Evolutionary conservation across 495 filamentous ascomycete species (phyloP).

Genomic region (Pyrenula aspistea): DNA sequence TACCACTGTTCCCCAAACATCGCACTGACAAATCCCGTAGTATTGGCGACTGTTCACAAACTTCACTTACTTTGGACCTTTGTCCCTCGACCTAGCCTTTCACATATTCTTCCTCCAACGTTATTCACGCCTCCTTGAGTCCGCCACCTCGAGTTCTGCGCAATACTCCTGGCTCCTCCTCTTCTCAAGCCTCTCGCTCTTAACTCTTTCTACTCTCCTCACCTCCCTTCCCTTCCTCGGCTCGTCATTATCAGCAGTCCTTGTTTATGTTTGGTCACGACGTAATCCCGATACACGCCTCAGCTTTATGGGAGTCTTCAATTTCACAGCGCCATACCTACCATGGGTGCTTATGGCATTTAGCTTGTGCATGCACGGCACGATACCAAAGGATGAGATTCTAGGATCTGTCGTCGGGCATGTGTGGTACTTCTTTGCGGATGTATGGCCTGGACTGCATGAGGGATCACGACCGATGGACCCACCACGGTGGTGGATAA

Average conservation of each 20-base stretch:
- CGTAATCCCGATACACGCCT: constrained; percentile 85
- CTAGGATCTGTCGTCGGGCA: constrained; percentile 89
- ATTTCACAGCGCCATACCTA: constrained; percentile 87
- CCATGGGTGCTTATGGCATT: constrained; percentile 96
- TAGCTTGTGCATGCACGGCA: constrained; percentile 72
- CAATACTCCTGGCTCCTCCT: constrained; percentile 90
- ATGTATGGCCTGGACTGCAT: constrained; percentile 88
- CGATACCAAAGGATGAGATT: constrained; percentile 87
- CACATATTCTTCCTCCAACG: constrained; percentile 98
- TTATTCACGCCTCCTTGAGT: constrained; percentile 90
- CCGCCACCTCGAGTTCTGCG: constrained; percentile 77
- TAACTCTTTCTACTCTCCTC: constrained; percentile 67
- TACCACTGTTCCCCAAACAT: not conserved
- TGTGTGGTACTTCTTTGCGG: constrained; percentile 96
- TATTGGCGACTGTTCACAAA: constrained; percentile 94
- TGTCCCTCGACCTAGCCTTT: constrained; percentile 90
- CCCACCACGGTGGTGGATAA: constrained; percentile 82
- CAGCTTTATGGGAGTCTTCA: constrained; percentile 79
- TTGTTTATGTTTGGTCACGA: constrained; percentile 98
- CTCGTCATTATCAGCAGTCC: constrained; percentile 71
- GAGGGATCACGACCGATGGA: constrained; percentile 78
- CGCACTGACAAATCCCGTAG: constrained; percentile 30
- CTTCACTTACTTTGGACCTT: constrained; percentile 92
- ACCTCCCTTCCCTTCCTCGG: constrained; percentile 85
- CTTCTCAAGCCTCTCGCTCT: constrained; percentile 66